Evolutionary conservation across 192 early-diverging fungal species (phyloP).

Genomic region (Phycomyces blakesleeanus): DNA sequence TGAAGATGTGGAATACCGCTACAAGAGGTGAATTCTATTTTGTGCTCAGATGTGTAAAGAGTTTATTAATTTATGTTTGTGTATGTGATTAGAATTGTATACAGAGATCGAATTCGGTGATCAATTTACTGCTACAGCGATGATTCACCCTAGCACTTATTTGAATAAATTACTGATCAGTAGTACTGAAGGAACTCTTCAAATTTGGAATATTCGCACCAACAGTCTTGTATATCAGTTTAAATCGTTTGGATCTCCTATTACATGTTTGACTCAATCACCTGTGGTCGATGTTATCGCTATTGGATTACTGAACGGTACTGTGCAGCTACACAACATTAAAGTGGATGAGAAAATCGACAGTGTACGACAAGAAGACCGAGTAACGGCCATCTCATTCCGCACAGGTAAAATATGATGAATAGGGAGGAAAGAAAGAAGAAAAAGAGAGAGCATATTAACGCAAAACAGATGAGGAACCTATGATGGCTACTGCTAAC

Average conservation of each 20-base stretch:
- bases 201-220: conserved; percentile 91
- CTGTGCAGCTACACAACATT: conserved; percentile 82
- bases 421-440: no score
- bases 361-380: conserved; percentile 77
- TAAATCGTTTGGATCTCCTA: conserved; percentile 66
- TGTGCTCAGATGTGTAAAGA: conserved; percentile 38
- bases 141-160: conserved; percentile 96
- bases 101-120: conserved; percentile 72
- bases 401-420: conserved; percentile 61
- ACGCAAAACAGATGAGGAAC: conserved; percentile 61
- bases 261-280: conserved; percentile 78
- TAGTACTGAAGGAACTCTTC: conserved; percentile 80
- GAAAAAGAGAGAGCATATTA: background rate
- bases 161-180: conserved; percentile 93
- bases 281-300: conserved; percentile 94
- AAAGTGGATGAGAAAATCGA: conserved; percentile 74
- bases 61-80: conserved; percentile 37
- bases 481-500: conserved; percentile 88
- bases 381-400: conserved; percentile 90
- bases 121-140: conserved; percentile 63
- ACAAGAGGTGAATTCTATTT: conserved; percentile 53
- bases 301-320: conserved; percentile 85
- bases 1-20: conserved; percentile 75
- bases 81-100: conserved; percentile 54
- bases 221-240: conserved; percentile 82